These are phyloP conservation scores for Leishmania tarentolae DNA, from an alignment of 208 protist genomes.

Conservation along the genomic window DNA sequence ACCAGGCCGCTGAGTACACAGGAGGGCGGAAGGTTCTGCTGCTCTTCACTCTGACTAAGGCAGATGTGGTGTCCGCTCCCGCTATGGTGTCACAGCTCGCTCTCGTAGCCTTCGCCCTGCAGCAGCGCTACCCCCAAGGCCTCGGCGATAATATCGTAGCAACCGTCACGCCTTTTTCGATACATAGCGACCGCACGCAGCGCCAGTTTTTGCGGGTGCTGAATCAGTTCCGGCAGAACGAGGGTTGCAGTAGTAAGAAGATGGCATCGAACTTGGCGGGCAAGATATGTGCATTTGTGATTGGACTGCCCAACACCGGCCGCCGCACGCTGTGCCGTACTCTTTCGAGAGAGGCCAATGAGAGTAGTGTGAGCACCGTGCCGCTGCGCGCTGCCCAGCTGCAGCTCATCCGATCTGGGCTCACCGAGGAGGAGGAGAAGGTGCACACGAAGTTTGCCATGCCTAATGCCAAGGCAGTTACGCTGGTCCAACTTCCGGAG, in stretches of 20 bases:
- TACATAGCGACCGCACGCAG: conserved; percentile 57
- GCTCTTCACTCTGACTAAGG: conserved; percentile 83
- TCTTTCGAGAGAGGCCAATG: conserved; percentile 47
- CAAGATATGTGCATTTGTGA: conserved; percentile 80
- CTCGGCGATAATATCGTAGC: conserved; percentile 45
- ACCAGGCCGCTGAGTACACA: conserved; percentile 48
- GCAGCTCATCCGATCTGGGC: conserved; percentile 58
- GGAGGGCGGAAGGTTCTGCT: conserved; percentile 69
- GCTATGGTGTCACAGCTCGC: conserved; percentile 82
- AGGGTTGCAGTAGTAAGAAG: conserved; percentile 48
- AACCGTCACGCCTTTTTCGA: conserved; percentile 66
- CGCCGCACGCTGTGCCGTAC: conserved; percentile 63
- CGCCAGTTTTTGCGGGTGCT: conserved; percentile 67
- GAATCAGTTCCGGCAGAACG: conserved; percentile 68
- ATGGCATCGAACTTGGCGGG: conserved; percentile 70
- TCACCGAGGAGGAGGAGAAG: conserved; percentile 35
- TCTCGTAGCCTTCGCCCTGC: conserved; percentile 60
- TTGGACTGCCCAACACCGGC: conserved; percentile 85
- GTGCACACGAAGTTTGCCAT: conserved; percentile 70
- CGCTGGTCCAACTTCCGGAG: conserved; percentile 78
- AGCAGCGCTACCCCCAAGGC: conserved; percentile 55
- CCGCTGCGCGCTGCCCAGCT: conserved; percentile 76
- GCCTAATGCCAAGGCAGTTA: conserved; percentile 82
- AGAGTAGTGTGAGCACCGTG: conserved; percentile 65
- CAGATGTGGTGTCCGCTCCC: conserved; percentile 72